A percentile compares a stretch with the other conserved stretches of the same genome.
phyloP scores from a whole-genome alignment of 345 rosid species.

The Linum trigynum region DNA sequence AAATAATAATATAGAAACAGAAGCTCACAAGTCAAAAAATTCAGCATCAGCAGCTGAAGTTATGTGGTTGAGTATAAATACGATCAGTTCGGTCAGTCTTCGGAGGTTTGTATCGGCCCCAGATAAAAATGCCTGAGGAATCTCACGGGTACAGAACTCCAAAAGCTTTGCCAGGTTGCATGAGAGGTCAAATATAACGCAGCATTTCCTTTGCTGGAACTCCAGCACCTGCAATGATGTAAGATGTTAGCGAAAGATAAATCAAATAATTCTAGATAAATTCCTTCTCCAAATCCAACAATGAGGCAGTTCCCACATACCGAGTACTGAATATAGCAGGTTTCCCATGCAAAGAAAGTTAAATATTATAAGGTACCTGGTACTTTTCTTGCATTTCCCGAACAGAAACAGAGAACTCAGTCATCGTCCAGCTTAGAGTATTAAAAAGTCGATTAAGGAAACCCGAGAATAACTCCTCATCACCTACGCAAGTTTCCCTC shows the following conservation, averaged over 20 bases:
- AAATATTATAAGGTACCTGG: constrained; percentile 36
- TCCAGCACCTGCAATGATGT: constrained; percentile 49
- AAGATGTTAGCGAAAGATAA: background rate
- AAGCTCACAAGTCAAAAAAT: constrained; percentile 78
- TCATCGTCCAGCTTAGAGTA: constrained; percentile 97
- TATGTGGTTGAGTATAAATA: constrained; percentile 72
- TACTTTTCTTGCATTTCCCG: constrained; percentile 94
- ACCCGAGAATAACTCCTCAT: constrained; percentile 65
- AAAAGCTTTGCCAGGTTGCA: constrained; percentile 84
- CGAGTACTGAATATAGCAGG: no score
- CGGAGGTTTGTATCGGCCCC: constrained; percentile 85
- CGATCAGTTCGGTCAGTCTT: constrained; percentile 74
- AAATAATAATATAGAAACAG: background rate
- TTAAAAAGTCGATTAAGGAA: constrained; percentile 89
- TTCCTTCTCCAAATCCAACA: no score
- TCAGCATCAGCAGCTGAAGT: constrained; percentile 81
- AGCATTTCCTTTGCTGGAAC: constrained; percentile 82
- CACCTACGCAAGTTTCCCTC: constrained; percentile 64
- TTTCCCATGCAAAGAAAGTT: no score
- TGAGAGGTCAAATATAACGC: constrained; percentile 81
- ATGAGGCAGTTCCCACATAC: background rate
- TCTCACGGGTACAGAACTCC: constrained; percentile 83
- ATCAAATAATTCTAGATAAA: background rate
- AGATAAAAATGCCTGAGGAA: constrained; percentile 70
- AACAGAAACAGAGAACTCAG: constrained; percentile 87